These are phyloP conservation scores for Hapsidospora chrysogenum DNA, from an alignment of 495 filamentous ascomycete genomes.

Conservation along the genomic window DNA sequence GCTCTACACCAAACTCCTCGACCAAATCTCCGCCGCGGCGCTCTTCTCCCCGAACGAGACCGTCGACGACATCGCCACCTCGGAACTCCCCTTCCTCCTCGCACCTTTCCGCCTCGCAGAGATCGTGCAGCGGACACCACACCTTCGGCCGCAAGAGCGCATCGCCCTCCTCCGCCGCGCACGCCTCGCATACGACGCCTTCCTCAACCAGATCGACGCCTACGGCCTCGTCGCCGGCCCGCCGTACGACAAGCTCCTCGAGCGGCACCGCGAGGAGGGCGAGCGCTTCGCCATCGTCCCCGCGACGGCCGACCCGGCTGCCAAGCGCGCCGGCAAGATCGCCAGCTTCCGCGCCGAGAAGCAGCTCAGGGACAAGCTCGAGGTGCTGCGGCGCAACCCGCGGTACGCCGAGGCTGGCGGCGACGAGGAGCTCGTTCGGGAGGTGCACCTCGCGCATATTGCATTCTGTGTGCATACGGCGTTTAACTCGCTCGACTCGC, in stretches of 20 bases:
- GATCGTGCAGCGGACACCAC: constrained; percentile 26
- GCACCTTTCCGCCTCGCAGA: constrained; percentile 16
- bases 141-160: constrained; percentile 39
- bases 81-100: constrained; percentile 55
- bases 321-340: constrained; percentile 69
- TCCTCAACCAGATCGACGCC: constrained; percentile 54
- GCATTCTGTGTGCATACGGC: constrained; percentile 57
- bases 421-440: constrained; percentile 69
- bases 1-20: constrained; percentile 55
- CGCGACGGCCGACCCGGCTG: constrained; percentile 45
- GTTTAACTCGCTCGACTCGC: constrained; percentile 70
- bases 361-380: constrained; percentile 66
- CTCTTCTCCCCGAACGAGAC: constrained; percentile 85
- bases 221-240: constrained; percentile 52
- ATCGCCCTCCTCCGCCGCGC: constrained; percentile 44
- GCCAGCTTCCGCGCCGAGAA: constrained; percentile 73
- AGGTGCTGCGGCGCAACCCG: constrained; percentile 27
- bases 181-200: constrained; percentile 55
- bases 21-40: constrained; percentile 49
- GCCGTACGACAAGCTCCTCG: constrained; percentile 53
- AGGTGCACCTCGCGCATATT: constrained; percentile 60
- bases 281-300: constrained; percentile 51
- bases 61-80: constrained; percentile 72
- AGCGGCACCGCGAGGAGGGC: constrained; percentile 49
- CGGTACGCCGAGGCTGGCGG: constrained; percentile 22